phyloP scores from a whole-genome alignment of 805 yeast species.

The Danielia reshetovae region DNA sequence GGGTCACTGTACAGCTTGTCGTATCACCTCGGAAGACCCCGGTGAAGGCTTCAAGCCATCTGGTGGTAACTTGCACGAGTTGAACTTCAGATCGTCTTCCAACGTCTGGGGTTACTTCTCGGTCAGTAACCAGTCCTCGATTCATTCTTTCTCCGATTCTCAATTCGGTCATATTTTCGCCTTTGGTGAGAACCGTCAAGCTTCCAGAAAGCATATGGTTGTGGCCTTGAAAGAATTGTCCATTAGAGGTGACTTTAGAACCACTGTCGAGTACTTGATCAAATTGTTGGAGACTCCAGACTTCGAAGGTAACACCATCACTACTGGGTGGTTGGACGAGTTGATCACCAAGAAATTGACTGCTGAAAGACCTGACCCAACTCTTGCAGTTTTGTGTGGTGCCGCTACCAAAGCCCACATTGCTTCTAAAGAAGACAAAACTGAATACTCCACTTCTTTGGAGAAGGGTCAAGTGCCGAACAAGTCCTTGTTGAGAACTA shows the following conservation, averaged over 20 bases:
- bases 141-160: constrained; percentile 96
- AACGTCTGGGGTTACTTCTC: constrained; percentile 99
- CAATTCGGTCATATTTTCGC: constrained; percentile 99
- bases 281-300: constrained; percentile 94
- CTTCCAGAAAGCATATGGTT: constrained; percentile 97
- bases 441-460: constrained; percentile 68
- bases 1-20: constrained; percentile 98
- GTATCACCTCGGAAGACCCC: constrained; percentile 98
- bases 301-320: constrained; percentile 92
- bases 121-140: constrained; percentile 92
- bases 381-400: constrained; percentile 91
- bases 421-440: constrained; percentile 64
- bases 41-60: constrained; percentile 99
- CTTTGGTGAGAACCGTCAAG: constrained; percentile 97
- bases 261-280: constrained; percentile 95
- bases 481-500: constrained; percentile 74
- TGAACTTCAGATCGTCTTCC: constrained; percentile 94
- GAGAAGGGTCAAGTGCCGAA: constrained; percentile 96
- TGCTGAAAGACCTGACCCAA: constrained; percentile 93
- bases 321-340: constrained; percentile 99
- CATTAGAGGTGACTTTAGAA: constrained; percentile 97
- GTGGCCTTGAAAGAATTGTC: constrained; percentile 95
- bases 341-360: constrained; percentile 89
- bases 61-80: constrained; percentile 93
- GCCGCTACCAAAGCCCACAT: constrained; percentile 95